Conservation (phyloP, 805 yeast species). For the Priceomyces medius region DNA sequence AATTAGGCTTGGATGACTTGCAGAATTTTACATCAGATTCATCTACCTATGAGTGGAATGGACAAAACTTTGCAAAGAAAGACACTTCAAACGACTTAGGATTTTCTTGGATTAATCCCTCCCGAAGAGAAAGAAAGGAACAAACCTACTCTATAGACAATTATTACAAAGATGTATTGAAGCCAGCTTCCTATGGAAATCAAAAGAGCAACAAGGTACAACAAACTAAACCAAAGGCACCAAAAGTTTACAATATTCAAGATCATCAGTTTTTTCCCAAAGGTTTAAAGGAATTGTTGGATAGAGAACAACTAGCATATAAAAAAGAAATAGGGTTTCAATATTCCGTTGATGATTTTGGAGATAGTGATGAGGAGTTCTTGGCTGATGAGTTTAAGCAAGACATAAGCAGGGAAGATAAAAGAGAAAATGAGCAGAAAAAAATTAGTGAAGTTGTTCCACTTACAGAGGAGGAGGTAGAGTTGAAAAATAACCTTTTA, state of each 20-base stretch:
- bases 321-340: slow-evolving; percentile 59
- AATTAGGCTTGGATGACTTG: slow-evolving; percentile 87
- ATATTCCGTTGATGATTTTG: slow-evolving; percentile 59
- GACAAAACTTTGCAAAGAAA: slow-evolving; percentile 71
- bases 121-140: slow-evolving; percentile 73
- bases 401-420: slow-evolving; percentile 35
- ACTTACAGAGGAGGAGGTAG: slow-evolving; percentile 61
- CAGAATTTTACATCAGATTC: slow-evolving; percentile 88
- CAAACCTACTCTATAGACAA: slow-evolving; percentile 77
- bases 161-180: slow-evolving; percentile 69
- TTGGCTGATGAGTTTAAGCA: slow-evolving; percentile 47
- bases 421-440: slow-evolving; percentile 48
- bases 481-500: slow-evolving; percentile 51
- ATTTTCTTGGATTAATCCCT: slow-evolving; percentile 69
- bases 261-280: slow-evolving; percentile 75
- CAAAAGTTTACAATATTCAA: slow-evolving; percentile 60
- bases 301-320: slow-evolving; percentile 63
- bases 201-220: slow-evolving; percentile 14
- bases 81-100: slow-evolving; percentile 35
- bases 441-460: slow-evolving; percentile 56
- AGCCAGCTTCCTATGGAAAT: slow-evolving; percentile 21
- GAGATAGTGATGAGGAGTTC: slow-evolving; percentile 52
- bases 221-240: slow-evolving; percentile 47
- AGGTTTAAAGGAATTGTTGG: slow-evolving; percentile 51
- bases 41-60: slow-evolving; percentile 96